Conservation (phyloP, 1,284 basidiomycete genomes). For the Agroathelia rolfsii region DNA sequence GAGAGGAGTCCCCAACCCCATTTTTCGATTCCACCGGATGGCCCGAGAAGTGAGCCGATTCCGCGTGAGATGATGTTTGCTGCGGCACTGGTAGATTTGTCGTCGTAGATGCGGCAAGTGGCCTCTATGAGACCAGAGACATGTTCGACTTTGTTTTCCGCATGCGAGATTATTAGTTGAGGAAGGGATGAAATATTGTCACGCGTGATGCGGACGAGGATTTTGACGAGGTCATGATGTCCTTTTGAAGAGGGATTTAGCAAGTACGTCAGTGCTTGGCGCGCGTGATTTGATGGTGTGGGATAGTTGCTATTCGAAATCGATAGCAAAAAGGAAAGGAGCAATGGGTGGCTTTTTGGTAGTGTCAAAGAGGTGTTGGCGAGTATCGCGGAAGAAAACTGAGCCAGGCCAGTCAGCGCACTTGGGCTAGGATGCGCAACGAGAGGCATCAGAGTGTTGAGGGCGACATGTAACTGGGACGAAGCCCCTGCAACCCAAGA, state of each 20-base stretch:
- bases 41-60: constrained; percentile 65
- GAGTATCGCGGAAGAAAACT: constrained; percentile 48
- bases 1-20: constrained; percentile 82
- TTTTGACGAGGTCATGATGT: constrained; percentile 39
- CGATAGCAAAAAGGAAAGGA: constrained; percentile 61
- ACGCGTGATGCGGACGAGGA: constrained; percentile 41
- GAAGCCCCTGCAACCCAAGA: constrained; percentile 55
- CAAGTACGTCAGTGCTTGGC: too few relatives aligned
- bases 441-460: constrained; percentile 50
- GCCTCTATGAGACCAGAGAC: constrained; percentile 59
- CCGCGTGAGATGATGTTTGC: constrained; percentile 46
- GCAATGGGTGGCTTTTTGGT: constrained; percentile 50
- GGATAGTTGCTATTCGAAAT: constrained; percentile 45
- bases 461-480: constrained; percentile 60
- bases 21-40: constrained; percentile 74
- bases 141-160: constrained; percentile 65
- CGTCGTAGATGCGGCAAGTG: constrained; percentile 53
- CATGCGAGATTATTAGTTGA: constrained; percentile 56
- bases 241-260: constrained; percentile 38
- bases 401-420: constrained; percentile 48
- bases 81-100: too few relatives aligned
- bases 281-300: constrained; percentile 41
- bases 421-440: constrained; percentile 55
- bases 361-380: constrained; percentile 47
- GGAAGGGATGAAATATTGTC: constrained; percentile 69